Base-by-base conservation (phyloP, 1,284 basidiomycete species). In the Takashimella koratensis region DNA sequence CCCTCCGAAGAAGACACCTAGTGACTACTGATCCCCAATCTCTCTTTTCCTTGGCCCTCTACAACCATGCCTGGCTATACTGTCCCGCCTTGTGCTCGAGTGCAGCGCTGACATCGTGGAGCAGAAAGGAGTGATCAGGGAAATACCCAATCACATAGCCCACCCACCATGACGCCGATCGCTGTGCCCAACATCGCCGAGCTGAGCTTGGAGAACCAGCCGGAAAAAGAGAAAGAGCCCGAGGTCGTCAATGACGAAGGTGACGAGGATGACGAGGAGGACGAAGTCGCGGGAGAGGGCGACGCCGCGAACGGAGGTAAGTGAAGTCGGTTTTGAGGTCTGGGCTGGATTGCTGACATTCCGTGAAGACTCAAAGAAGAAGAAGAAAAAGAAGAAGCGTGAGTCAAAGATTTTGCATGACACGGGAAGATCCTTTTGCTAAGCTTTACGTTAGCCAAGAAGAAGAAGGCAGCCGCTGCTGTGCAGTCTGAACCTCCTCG, bases 401-500 rank as follows among this genome's bases (percentile, higher is more conserved):
- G 50, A 58, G 71, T 54, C 25, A 16, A 20, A 19, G 11, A 2
- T 4, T 16, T 25, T 23, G 43, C 43, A 10, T 21, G 30, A 43
- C n/a, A 30, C 30, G 3, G 22, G 24, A 3, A 21, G 42, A 36
- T 21, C 43, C 43, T 1, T 3, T 4, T 27, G 27, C 44, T 45
- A 26, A 45, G 21, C 13, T 45, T 21, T 41, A 40, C 27, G 21
- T 16, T 30, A 73, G 73, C 85, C 39, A 91, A 90, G 77, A 91
- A 90, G 81, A 90, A 90, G 77, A 80, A 80, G 69, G 54, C 67
- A 12, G 58, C 61, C 3, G 64, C 66, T 26, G 66, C 61, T 16
- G 61, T 83, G 58, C 95, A 98, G 78, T 85, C 84, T n/a, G 90
- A 94, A 49, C 96, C 96, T 20, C 95, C 95, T n/a, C 84, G 90